Evolutionary conservation across 805 yeast genomes (phyloP), one percentile per base, ranked within the genome.

Genomic region (Candida adriatica): DNA sequence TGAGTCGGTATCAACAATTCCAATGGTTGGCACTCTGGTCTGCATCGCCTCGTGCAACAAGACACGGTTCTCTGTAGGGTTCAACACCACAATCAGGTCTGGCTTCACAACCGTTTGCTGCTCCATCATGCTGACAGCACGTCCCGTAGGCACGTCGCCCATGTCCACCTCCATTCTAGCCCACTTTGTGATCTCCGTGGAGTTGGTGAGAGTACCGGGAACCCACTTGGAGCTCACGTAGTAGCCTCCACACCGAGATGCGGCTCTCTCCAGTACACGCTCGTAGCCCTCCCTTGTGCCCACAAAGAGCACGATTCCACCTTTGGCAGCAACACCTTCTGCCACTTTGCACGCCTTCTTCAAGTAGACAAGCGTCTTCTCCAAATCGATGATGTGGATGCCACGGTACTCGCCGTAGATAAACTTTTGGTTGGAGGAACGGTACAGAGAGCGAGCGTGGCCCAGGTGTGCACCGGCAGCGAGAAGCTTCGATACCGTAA

Each of bases 401-500:
- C 87, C 95, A 39, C 85, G 79, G 49, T 92, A 86, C 42, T 73
- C 80, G 34, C 97, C 98, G 51, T 80, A 80, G 27, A 90, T 70
- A 55, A 68, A 92, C 8, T 94, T 88, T 57, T 87, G 90, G 31
- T 88, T 84, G 17, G 81, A 70, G 8, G 87, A 76, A 46, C 94
- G 75, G 74, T 79, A 81, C 39, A 79, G 64, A 4, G 80, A 65
- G 21, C 75, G 79, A n/a, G 95, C 71, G 47, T 90, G 96, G 18
- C 98, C 98, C 45, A 92, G 64, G 57, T 92, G 98, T 27, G 90
- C 90, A 31, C 96, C 96, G 0, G 96, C 85, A 4, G 96, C 90
- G 57, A 90, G 56, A 32, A 92, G 66, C 35, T 75, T 75, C 18
- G 85, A 64, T 22, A 87, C 64, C 3, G 90, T 68, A 9, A 84